These are phyloP conservation scores for Linum usitatissimum DNA, from an alignment of 345 rosid species.

Conservation along the genomic window DNA sequence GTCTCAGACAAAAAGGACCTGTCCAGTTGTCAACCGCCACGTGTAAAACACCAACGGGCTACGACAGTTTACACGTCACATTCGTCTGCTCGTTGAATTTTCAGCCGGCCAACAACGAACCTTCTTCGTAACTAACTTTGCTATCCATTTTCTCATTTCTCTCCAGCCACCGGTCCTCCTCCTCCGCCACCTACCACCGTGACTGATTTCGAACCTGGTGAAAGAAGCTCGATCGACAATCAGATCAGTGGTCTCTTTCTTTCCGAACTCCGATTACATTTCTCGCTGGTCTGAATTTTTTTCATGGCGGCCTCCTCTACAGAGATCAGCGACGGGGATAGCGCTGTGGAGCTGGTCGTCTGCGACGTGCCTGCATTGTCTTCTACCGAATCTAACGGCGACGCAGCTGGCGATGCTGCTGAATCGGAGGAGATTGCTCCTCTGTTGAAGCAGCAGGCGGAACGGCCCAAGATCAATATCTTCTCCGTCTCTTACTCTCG, in stretches of 20 bases:
- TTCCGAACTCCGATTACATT: neutral
- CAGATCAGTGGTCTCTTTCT: neutral
- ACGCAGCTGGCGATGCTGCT: slow-evolving; percentile 1
- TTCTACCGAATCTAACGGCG: slow-evolving; percentile 17
- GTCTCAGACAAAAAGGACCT: no score
- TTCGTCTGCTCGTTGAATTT: neutral
- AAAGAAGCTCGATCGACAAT: neutral
- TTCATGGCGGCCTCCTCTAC: slow-evolving; percentile 21
- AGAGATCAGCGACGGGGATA: slow-evolving; percentile 31
- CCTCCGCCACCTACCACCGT: neutral
- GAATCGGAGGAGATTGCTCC: slow-evolving; percentile 53
- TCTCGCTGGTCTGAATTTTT: no score
- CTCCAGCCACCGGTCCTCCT: neutral
- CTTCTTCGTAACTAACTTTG: neutral
- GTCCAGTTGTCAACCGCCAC: slow-evolving; percentile 2
- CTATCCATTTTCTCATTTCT: neutral
- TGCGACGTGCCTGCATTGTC: slow-evolving; percentile 27
- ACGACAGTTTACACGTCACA: neutral
- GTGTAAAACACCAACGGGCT: neutral
- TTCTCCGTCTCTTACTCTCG: slow-evolving; percentile 62
- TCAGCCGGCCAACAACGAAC: neutral
- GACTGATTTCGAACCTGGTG: no score
- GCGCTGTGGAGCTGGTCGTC: slow-evolving; percentile 50
- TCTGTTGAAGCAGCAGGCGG: slow-evolving; percentile 37
- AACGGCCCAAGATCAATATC: slow-evolving; percentile 66